Base-by-base conservation (phyloP, 2,329 filamentous ascomycete species). In the Ophiocordyceps sinensis region DNA sequence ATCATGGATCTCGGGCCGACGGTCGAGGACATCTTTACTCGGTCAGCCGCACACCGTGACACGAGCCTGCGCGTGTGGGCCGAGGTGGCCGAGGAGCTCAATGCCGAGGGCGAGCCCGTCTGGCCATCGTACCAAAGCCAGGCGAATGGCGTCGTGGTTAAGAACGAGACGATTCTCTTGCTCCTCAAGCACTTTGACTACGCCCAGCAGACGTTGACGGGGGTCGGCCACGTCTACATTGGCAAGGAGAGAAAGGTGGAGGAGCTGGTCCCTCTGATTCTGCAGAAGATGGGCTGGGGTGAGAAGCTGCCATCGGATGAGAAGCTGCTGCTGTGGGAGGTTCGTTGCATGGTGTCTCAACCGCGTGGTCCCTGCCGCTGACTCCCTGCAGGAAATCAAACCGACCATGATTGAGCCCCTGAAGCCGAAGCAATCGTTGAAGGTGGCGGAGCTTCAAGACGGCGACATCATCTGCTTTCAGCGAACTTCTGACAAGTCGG, bases 391-490 rank as follows among this genome's bases (percentile, higher is more conserved):
- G 71, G 91, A 98, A 66, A 96, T 98, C 63, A 98, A 96, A 63
- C 87, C 88, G 40, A 85, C 79, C 45, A 96, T 96, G 88, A 94
- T 98, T 49, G 93, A 98, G 56, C 73, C 76, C 7, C 82, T 98
- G 68, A 96, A 95, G 63, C 75, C 81, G 0, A 96, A 94, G 64
- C 79, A 86, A 55, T 86, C 87, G 0, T 71, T 98, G 44, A 84
- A 87, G 49, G 79, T 85, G 44, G 91, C 91, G 2, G 93, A 98
- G 59, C 82, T 98, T 21, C 89, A 96, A 57, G 89, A 98, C 53
- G 91, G 91, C 38, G 91, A 98, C 55, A 94, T 98, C 50, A 78
- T 98, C 43, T 94, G 88, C 56, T 95, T 96, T 64, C 91, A 98
- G 58, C 75, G 76, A 44, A 66, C 72, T 23, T 63, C 57, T 1